Conservation (phyloP, 23 red algal genomes). For the Agarophyton chilense region DNA sequence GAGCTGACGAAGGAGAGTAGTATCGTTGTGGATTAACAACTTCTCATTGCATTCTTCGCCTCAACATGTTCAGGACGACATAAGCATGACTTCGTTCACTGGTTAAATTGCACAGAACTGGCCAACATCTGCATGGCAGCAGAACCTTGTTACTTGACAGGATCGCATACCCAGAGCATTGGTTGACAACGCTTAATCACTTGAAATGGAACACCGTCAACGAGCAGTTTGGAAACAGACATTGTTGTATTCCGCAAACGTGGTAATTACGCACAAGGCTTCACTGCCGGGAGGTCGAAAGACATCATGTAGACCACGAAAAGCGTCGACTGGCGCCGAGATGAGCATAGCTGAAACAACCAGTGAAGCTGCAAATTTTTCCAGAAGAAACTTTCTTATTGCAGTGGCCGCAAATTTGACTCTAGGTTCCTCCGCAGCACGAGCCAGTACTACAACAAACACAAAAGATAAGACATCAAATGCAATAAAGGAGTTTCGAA, state of each 20-base stretch:
- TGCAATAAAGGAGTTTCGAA: conserved; percentile 49
- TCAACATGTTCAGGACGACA: too few species aligned
- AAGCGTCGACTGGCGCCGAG: background rate
- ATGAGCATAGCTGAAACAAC: background rate
- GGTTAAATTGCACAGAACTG: too few species aligned
- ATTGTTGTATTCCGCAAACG: background rate
- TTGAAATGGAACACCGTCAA: background rate
- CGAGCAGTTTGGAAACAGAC: background rate
- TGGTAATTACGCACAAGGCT: background rate
- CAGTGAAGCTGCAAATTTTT: background rate
- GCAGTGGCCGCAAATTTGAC: background rate
- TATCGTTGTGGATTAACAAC: too few species aligned
- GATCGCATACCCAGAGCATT: too few species aligned
- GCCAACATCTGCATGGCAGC: too few species aligned
- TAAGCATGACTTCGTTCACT: too few species aligned
- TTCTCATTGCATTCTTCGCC: too few species aligned
- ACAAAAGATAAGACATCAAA: background rate
- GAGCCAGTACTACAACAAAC: background rate
- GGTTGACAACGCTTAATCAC: too few species aligned
- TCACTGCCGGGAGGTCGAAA: background rate
- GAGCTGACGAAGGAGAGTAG: too few species aligned
- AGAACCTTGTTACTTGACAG: too few species aligned
- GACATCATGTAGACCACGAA: background rate
- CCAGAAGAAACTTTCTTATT: background rate
- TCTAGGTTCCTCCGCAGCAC: background rate